Evolutionary conservation across 2,329 filamentous ascomycete species (phyloP), one percentile per base, ranked within the genome.

Genomic region (Colletotrichum tabaci): DNA sequence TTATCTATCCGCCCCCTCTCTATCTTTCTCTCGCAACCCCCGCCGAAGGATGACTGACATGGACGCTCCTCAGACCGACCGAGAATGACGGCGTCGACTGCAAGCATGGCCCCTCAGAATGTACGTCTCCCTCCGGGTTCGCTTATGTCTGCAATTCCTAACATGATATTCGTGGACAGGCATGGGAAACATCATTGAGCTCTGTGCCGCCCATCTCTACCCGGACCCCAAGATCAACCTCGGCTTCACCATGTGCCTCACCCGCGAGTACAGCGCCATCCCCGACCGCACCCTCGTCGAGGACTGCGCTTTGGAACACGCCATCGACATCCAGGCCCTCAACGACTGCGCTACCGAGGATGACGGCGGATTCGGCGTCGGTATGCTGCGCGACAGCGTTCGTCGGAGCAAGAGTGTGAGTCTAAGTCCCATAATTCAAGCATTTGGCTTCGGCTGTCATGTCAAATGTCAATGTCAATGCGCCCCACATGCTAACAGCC

Each of bases 211-310:
- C 71, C 87, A 92, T 74, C 87, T 96, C 42, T 96, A 96, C 78
- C 93, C 94, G 40, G 91, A 95, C 75, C 93, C 94, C 42, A 96
- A 97, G 82, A 93, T 92, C 74, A 95, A 93, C 77, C 90, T 99
- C 26, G 96, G 96, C 73, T 99, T 98, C 83, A 92, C 94, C 68
- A 96, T 97, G 88, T 99, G 96, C 84, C 84, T 99, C 68, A 91
- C 92, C 26, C 88, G 87, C 74, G 89, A 95, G 73, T 99, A 95
- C 82, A 66, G 86, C 26, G 82, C 91, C 9, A 98, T 99, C 44
- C 96, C 96, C 2, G 86, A 93, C 44, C 89, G 92, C 61, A 87
- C 87, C n/a, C 87, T 98, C 21, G 88, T 98, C 50, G 89, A 97
- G 79, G 91, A 94, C 79, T 99, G 96, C 80, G 94, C 96, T 3